Conservation (phyloP, 2,329 filamentous ascomycete species). For the Lasiodiplodia gonubiensis region DNA sequence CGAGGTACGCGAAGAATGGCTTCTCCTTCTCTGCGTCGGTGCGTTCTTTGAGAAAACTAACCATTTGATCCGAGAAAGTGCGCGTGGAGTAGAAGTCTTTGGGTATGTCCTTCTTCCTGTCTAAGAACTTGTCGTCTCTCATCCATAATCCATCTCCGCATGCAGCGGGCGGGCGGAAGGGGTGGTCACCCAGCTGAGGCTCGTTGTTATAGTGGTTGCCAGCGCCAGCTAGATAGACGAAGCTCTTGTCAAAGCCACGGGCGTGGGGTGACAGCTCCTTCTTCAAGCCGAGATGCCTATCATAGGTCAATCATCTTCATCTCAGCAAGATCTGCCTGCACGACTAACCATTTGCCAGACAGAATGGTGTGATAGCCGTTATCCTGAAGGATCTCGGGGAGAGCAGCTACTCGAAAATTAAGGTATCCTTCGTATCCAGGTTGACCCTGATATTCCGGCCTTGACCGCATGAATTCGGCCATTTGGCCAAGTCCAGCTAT, state of each 20-base stretch:
- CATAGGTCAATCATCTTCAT: neutral
- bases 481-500: constrained; percentile 29
- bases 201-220: constrained; percentile 28
- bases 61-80: constrained; percentile 15
- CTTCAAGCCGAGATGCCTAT: constrained; percentile 25
- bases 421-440: constrained; percentile 27
- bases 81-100: constrained; percentile 22
- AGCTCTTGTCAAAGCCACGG: constrained; percentile 25
- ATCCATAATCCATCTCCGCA: constrained; percentile 22
- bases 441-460: constrained; percentile 16
- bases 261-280: constrained; percentile 24
- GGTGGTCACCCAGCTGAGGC: constrained; percentile 25
- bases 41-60: constrained; percentile 12
- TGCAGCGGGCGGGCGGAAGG: neutral
- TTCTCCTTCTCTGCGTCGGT: constrained; percentile 18
- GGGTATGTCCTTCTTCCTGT: constrained; percentile 20
- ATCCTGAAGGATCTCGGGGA: constrained; percentile 27
- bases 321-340: accelerated
- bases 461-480: constrained; percentile 13
- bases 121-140: constrained; percentile 17
- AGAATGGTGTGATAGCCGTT: constrained; percentile 23
- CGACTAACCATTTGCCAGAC: constrained; percentile 18
- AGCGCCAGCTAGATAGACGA: constrained; percentile 19
- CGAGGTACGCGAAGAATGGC: constrained; percentile 27
- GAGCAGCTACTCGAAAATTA: constrained; percentile 24